Conservation (phyloP, 1,139 yeast species). For the Torulaspora pretoriensis region DNA sequence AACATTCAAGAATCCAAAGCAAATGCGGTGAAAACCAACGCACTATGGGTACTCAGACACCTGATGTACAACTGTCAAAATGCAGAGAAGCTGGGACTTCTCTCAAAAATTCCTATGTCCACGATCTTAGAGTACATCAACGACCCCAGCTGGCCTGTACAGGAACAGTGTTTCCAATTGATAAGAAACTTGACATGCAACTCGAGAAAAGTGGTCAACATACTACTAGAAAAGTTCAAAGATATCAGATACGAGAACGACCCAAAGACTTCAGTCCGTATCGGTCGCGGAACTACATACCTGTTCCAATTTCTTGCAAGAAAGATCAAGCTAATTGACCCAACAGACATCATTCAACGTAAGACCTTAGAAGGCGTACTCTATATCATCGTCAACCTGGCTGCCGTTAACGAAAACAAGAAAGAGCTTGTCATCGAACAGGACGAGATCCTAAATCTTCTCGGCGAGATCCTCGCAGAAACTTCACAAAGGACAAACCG, state of each 20-base stretch:
- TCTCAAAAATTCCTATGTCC: constrained; percentile 49
- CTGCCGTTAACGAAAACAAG: constrained; percentile 50
- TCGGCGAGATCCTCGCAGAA: constrained; percentile 35
- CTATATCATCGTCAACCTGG: constrained; percentile 54
- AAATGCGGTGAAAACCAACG: constrained; percentile 42
- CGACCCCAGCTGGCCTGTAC: constrained; percentile 49
- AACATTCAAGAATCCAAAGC: constrained; percentile 19
- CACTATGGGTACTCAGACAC: constrained; percentile 56
- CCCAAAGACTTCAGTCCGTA: constrained; percentile 21
- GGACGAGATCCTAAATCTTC: constrained; percentile 40
- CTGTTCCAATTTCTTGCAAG: constrained; percentile 39
- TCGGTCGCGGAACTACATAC: constrained; percentile 32
- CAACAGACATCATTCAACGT: constrained; percentile 31
- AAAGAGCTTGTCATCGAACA: constrained; percentile 45
- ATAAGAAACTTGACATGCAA: constrained; percentile 70
- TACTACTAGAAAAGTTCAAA: constrained; percentile 40
- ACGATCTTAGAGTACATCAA: constrained; percentile 49
- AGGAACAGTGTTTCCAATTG: constrained; percentile 67
- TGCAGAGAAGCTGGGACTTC: constrained; percentile 35
- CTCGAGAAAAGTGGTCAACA: constrained; percentile 49
- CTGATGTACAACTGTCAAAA: constrained; percentile 46
- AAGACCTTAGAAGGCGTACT: constrained; percentile 45
- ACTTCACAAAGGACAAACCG: constrained; percentile 21
- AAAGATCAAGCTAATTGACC: constrained; percentile 34
- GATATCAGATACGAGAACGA: constrained; percentile 23